Base-by-base conservation (phyloP, 306 rosid species). In the Ziziphus jujuba region DNA sequence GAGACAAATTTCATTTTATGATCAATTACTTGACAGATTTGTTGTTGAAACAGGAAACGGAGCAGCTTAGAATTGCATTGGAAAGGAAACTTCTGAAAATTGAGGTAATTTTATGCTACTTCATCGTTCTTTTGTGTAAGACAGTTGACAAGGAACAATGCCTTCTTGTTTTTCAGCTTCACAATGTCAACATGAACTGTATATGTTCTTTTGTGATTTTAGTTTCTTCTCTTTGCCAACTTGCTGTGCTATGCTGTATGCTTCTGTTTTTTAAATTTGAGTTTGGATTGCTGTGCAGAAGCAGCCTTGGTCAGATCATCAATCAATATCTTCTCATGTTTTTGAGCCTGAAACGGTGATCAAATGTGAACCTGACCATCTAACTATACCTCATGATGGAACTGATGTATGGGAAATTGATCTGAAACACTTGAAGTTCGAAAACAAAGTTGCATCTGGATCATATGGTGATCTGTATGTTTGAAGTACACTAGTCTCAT, bases 391-490 rank as follows among this genome's bases (percentile, higher is more conserved):
- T 49, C 80, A 82, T 38, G 99, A 91, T 72, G 99, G 96, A 69
- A 87, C 81, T 25, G 96, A 91, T 77, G 99, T 95, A 75, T 95
- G 97, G 97, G 99, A 95, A 78, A 85, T 95, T 76, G 87, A 91
- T 85, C 86, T 89, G 49, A 87, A 72, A 58, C 91, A 84, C 78
- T 78, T 95, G 84, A 81, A 71, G 69, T 86, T 80, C 69, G 97
- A 88, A 80, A 81, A 80, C 75, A 84, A 87, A 84, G 83, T 91
- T 74, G 97, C 95, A 65, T 87, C 96, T 59, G 99, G 97, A 31
- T 90, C 99, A 63, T 90, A 87, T 65, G 95, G 99, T 23, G 95
- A 88, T 82, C 77, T 95, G 99, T 95, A 85, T 88, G 99, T 90
- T 59, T 21, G 20, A 51, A 67, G 49, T 70, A 24, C 25, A 45